Percentiles rank a stretch among this genome's conserved stretches.
phyloP scores from a whole-genome alignment of 1,284 basidiomycete genomes.

The Thecaphora frezii region DNA sequence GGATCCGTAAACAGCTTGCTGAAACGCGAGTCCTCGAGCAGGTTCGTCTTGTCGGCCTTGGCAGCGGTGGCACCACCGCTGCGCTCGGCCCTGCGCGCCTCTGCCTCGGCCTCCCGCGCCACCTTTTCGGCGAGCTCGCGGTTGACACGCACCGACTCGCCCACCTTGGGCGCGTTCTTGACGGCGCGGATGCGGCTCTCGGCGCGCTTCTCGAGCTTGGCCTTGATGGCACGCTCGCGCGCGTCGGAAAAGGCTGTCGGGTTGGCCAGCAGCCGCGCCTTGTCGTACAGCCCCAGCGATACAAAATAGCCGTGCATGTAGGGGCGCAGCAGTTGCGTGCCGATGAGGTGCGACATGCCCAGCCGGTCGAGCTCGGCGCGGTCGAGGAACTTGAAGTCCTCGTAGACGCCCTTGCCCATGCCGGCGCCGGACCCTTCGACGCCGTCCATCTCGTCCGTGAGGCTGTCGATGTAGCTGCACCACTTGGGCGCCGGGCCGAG shows the following conservation, averaged over 20 bases:
- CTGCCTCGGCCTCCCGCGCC: slow-evolving; percentile 70
- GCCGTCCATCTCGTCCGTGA: slow-evolving; percentile 78
- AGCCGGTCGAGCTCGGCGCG: slow-evolving; percentile 74
- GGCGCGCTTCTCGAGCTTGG: slow-evolving; percentile 88
- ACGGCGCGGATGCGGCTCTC: slow-evolving; percentile 79
- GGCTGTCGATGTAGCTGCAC: slow-evolving; percentile 95
- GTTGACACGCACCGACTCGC: slow-evolving; percentile 74
- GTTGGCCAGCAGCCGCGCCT: slow-evolving; percentile 91
- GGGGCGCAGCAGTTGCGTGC: slow-evolving; percentile 90
- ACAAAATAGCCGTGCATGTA: slow-evolving; percentile 99
- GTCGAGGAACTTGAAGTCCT: slow-evolving; percentile 98
- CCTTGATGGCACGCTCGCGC: slow-evolving; percentile 79
- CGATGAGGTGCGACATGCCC: slow-evolving; percentile 83
- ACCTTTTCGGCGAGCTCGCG: slow-evolving; percentile 86
- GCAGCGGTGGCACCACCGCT: slow-evolving; percentile 16
- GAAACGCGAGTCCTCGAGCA: slow-evolving; percentile 88
- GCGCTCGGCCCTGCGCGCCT: slow-evolving; percentile 61
- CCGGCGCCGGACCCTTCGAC: slow-evolving; percentile 68
- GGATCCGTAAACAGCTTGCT: slow-evolving; percentile 86
- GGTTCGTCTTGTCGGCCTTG: slow-evolving; percentile 45
- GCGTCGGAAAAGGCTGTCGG: slow-evolving; percentile 94
- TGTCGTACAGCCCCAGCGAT: slow-evolving; percentile 90
- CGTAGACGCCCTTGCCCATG: slow-evolving; percentile 67
- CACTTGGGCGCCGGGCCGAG: slow-evolving; percentile 94
- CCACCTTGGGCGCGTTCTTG: slow-evolving; percentile 34